Evolutionary conservation across 2,329 filamentous ascomycete genomes (phyloP), one percentile per base, ranked within the genome.

Genomic region (Thermoascus crustaceus): DNA sequence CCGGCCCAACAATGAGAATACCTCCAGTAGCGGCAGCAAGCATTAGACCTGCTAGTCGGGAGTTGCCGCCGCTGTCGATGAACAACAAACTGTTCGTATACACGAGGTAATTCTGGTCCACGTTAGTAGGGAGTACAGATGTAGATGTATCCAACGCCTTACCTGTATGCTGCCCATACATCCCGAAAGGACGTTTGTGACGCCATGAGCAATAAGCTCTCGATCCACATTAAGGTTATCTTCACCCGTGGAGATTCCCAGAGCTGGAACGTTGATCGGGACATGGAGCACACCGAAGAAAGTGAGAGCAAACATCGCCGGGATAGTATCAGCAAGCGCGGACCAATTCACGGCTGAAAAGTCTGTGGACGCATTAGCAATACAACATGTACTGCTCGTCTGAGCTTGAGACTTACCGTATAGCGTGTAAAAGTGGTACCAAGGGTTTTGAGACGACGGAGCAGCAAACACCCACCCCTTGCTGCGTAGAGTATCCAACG

Each of bases 41-140:
- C 68, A 95, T 75, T 17, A 88, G 72, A 3, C 91, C 91, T 6
- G 88, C 91, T 29, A 94, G 66, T 32, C 91, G 80, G 50, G 78
- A 88, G 54, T 93, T 78, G 13, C 89, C 91, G 10, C 91, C 91
- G 30, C 87, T 94, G 17, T 84, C 78, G 56, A 96, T 94, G 61
- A 98, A 96, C 38, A 98, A 78, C n/a, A 94, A 76, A 44, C 87
- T 95, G 57, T 98, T 98, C 39, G 89, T 89, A 53, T 96, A 98
- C 1, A 98, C 91, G 2, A 98, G 74, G 54, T 98, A 98, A 58
- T 98, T 98, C 61, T 93, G 74, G 22, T n/a, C 2, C 9, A n/a
- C n/a, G 18, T 30, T 19, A 24, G 33, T 22, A 40, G 29, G 10
- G 13, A 21, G 5, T 21, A 23, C 4, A 4, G 5, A 14, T 31